These are phyloP conservation scores for Alternaria arbusti DNA, from an alignment of 2,329 filamentous ascomycete species.

Conservation along the genomic window DNA sequence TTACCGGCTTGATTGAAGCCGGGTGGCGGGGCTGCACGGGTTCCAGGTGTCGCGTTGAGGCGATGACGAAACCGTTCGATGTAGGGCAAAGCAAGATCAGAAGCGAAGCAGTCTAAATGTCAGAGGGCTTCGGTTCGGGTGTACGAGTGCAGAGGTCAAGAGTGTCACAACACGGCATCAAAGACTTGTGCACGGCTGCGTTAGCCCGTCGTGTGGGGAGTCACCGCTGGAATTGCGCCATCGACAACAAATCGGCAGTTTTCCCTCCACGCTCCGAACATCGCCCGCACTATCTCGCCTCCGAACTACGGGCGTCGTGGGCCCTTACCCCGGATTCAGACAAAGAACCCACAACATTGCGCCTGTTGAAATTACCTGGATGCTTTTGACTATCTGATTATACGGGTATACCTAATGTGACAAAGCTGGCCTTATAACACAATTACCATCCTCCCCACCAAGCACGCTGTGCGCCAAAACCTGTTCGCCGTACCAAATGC, in stretches of 20 bases:
- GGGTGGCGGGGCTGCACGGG: constrained; percentile 12
- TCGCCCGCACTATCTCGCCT: constrained; percentile 13
- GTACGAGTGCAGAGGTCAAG: constrained; percentile 6
- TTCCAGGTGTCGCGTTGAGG: constrained; percentile 23
- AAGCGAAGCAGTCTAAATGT: not conserved
- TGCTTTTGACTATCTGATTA: constrained; percentile 3
- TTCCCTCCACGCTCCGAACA: constrained; percentile 26
- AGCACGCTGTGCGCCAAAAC: constrained; percentile 2
- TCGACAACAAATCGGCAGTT: constrained; percentile 34
- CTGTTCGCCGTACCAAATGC: constrained; percentile 9
- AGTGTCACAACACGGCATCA: constrained; percentile 10
- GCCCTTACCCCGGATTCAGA: constrained; percentile 28
- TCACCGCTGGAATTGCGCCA: constrained; percentile 46
- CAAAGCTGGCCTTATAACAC: not conserved
- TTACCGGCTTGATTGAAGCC: constrained; percentile 16
- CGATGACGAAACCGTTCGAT: constrained; percentile 15
- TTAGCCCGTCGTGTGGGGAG: constrained; percentile 36
- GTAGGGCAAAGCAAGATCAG: not conserved
- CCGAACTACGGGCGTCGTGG: constrained; percentile 9
- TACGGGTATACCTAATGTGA: constrained; percentile 12
- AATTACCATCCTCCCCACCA: constrained; percentile 4
- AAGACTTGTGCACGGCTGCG: constrained; percentile 32
- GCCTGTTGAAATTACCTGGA: not conserved
- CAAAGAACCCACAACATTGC: constrained; percentile 5
- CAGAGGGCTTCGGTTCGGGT: not conserved